Base-by-base conservation (phyloP, 495 filamentous ascomycete genomes). In the Pyronema omphalodes region DNA sequence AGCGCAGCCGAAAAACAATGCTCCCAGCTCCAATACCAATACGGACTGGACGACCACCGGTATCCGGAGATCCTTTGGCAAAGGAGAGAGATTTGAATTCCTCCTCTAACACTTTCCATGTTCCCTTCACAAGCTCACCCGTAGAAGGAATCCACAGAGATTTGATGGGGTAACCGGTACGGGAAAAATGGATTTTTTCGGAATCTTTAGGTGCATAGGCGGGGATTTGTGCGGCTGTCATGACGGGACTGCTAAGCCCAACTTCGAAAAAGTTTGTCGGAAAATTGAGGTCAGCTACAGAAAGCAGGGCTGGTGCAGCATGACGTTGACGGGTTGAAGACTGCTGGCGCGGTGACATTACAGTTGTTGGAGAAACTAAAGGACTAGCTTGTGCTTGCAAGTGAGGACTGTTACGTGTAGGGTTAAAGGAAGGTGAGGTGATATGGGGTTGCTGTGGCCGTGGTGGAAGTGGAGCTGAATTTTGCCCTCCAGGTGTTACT, bases 1-100 rank as follows among this genome's bases (percentile, higher is more conserved):
- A 60, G 11, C 62, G 58, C 9, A 65, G 37, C 29, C 61, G 56
- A 40, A 61, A 64, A 17, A 65, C 58, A 8, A 65, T 37, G 12
- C 55, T 56, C 5, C 62, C 61, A 8, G 53, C 47, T 3, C 9
- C 23, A 52, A 65, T 55, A 52, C 57, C 64, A 23, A 55, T 44
- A 29, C 61, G 56, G 14, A 53, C 58, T 8, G 57, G 45, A 8
- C 51, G 58, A 39, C 60, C 61, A 19, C 58, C 58, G 18, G 8
- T 50, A 9, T 50, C 36, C 23, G 11, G 11, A 19, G 47, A 36
- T 58, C 58, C 36, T 14, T 53, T 1, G 5, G 23, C 54, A 53
- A 4, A 36, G 6, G 9, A 50, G 29, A 12, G 23, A 19, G 29
- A 3, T 23, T 34, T 50, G 23, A 36, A 29, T 29, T 35, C 29